Conservation (phyloP, 768 basidiomycete species). For the Antrodiella citrinella region DNA sequence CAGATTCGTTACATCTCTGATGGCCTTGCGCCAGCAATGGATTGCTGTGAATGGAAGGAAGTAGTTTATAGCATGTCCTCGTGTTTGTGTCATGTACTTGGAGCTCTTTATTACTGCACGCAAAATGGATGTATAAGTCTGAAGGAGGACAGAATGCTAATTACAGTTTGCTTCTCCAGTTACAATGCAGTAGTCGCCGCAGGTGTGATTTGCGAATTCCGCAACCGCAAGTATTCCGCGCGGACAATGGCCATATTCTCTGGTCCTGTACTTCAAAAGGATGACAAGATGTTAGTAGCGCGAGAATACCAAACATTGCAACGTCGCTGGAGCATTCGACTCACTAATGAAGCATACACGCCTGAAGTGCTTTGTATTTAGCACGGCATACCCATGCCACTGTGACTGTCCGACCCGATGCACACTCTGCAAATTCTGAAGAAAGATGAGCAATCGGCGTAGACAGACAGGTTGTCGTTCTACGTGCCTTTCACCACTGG, state of each 20-base stretch:
- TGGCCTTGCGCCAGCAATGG: conserved; percentile 68
- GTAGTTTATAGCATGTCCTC: neutral
- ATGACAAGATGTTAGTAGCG: too few species aligned
- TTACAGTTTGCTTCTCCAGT: too few species aligned
- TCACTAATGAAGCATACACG: conserved; percentile 76
- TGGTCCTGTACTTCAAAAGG: conserved; percentile 50
- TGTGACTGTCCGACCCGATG: conserved; percentile 70
- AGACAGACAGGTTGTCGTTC: neutral
- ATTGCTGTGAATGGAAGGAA: conserved; percentile 32
- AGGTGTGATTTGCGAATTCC: conserved; percentile 30
- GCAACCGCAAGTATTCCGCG: conserved; percentile 63
- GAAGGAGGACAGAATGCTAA: too few species aligned
- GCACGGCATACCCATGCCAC: conserved; percentile 79
- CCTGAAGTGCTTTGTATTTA: conserved; percentile 61
- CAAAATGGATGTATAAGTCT: neutral
- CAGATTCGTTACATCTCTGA: conserved; percentile 63
- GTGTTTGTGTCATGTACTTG: neutral
- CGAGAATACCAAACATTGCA: too few species aligned
- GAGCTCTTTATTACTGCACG: neutral
- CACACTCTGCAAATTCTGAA: conserved; percentile 80
- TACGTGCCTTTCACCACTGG: conserved; percentile 59
- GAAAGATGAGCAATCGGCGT: neutral
- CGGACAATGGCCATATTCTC: conserved; percentile 69
- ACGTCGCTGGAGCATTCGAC: too few species aligned
- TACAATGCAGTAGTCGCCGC: conserved; percentile 2